Percentiles rank a stretch among this genome's conserved stretches.
These are phyloP conservation scores for Ceratobasidium sp. DNA, from an alignment of 1,284 basidiomycete species.

Conservation along the genomic window DNA sequence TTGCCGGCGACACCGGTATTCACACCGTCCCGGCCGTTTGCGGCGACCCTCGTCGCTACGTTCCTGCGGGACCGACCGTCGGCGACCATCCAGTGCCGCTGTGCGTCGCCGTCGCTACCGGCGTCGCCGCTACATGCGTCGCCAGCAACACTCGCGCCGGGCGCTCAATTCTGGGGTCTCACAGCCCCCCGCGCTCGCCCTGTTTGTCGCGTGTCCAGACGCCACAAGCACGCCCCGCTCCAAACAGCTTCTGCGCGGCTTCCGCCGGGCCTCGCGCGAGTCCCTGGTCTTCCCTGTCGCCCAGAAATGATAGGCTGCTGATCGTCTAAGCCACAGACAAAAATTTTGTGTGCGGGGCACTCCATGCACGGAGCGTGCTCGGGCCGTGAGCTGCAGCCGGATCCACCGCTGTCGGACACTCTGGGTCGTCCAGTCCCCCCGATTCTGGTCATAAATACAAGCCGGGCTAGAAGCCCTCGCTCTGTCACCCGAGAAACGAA, in stretches of 20 bases:
- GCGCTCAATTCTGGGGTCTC: slow-evolving; percentile 1
- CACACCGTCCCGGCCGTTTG: neutral
- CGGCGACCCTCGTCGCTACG: slow-evolving; percentile 11
- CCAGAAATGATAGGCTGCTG: neutral
- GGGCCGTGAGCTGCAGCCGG: neutral
- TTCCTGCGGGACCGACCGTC: slow-evolving; percentile 1
- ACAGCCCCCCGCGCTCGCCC: neutral
- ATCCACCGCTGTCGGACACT: slow-evolving; percentile 8
- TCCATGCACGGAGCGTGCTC: neutral
- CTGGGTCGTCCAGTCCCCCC: slow-evolving; percentile 4
- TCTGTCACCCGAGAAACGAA: slow-evolving; percentile 8
- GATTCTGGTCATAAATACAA: neutral
- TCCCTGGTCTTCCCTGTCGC: neutral
- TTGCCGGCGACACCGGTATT: neutral
- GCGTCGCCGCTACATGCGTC: neutral
- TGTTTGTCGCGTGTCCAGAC: slow-evolving; percentile 13
- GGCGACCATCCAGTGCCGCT: neutral
- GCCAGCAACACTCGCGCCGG: neutral
- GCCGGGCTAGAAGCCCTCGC: neutral
- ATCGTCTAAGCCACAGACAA: neutral
- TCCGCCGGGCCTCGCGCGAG: slow-evolving; percentile 12
- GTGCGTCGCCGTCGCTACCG: neutral
- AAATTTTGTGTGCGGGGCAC: neutral
- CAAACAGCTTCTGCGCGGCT: slow-evolving; percentile 3
- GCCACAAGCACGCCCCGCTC: neutral